Evolutionary conservation across 805 yeast genomes (phyloP).

Genomic region (Wickerhamiella brachini): DNA sequence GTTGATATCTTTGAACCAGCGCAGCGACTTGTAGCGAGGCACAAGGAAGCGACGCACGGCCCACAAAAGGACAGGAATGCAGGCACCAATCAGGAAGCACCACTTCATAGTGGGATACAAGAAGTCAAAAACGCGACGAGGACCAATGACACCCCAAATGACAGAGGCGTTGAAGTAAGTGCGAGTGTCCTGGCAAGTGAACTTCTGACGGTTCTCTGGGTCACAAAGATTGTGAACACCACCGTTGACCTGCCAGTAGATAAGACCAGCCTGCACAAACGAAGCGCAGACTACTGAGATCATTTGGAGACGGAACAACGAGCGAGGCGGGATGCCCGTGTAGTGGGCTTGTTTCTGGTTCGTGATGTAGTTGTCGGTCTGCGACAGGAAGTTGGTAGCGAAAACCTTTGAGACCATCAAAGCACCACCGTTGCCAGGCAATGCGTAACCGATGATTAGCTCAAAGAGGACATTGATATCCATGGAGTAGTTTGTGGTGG

Average conservation of each 20-base stretch:
- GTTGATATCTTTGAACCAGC: conserved; percentile 25
- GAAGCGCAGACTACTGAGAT: conserved; percentile 20
- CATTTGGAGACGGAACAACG: conserved; percentile 39
- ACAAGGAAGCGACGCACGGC: conserved; percentile 3
- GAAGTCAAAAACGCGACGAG: conserved; percentile 34
- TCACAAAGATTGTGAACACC: conserved; percentile 27
- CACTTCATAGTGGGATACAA: conserved; percentile 48
- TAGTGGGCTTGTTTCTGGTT: conserved; percentile 44
- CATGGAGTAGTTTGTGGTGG: conserved; percentile 36
- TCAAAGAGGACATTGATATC: conserved; percentile 36
- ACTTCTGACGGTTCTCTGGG: conserved; percentile 27
- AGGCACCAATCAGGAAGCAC: conserved; percentile 45
- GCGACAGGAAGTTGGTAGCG: conserved; percentile 47
- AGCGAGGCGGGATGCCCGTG: conserved; percentile 43
- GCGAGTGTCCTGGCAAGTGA: conserved; percentile 29
- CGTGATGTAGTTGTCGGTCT: conserved; percentile 46
- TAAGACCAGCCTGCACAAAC: conserved; percentile 21
- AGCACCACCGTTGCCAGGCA: conserved; percentile 43
- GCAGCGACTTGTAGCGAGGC: conserved; percentile 10
- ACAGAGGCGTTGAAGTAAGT: conserved; percentile 37
- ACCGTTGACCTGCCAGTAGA: conserved; percentile 25
- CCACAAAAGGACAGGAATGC: conserved; percentile 18
- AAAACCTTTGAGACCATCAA: conserved; percentile 37
- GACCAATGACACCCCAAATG: conserved; percentile 49
- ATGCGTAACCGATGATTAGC: conserved; percentile 41